Percentiles rank a stretch among this genome's conserved stretches.
phyloP scores from a whole-genome alignment of 2,329 filamentous ascomycete genomes.

The Sordariomycetes sp. region DNA sequence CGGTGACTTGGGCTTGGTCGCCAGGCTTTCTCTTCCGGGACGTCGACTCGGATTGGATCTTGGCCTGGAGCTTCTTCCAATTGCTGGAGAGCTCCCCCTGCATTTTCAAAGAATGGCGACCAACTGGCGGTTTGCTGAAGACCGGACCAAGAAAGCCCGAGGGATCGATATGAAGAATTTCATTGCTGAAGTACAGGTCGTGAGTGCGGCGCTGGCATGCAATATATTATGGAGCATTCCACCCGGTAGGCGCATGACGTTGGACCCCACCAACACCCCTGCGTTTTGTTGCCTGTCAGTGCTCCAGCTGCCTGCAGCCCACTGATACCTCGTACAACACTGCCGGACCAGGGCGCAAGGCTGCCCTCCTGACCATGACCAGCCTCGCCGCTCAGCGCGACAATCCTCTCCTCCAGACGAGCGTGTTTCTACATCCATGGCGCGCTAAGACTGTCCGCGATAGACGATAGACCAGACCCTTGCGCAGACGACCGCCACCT shows the following conservation, averaged over 20 bases:
- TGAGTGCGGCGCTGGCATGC: background rate
- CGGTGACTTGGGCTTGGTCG: conserved; percentile 6
- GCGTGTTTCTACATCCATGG: background rate
- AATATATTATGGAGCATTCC: background rate
- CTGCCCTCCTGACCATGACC: background rate
- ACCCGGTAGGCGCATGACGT: background rate
- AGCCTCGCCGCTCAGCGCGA: background rate
- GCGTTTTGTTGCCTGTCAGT: no score
- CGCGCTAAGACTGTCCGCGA: background rate
- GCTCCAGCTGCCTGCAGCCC: background rate
- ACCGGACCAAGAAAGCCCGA: background rate
- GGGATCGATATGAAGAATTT: background rate
- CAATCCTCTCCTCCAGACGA: background rate
- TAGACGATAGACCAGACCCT: background rate
- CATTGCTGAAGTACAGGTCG: background rate
- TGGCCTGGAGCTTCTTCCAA: conserved; percentile 68
- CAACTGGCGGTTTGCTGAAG: background rate
- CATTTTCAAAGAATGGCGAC: background rate
- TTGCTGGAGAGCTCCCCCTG: conserved; percentile 47
- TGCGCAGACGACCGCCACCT: background rate
- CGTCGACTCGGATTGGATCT: conserved; percentile 37
- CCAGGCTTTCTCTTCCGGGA: conserved; percentile 31
- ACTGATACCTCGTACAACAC: background rate
- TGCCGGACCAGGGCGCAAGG: background rate
- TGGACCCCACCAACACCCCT: background rate